Conservation (phyloP, 2,329 filamentous ascomycete genomes). For the Berkeleyomyces basicola region DNA sequence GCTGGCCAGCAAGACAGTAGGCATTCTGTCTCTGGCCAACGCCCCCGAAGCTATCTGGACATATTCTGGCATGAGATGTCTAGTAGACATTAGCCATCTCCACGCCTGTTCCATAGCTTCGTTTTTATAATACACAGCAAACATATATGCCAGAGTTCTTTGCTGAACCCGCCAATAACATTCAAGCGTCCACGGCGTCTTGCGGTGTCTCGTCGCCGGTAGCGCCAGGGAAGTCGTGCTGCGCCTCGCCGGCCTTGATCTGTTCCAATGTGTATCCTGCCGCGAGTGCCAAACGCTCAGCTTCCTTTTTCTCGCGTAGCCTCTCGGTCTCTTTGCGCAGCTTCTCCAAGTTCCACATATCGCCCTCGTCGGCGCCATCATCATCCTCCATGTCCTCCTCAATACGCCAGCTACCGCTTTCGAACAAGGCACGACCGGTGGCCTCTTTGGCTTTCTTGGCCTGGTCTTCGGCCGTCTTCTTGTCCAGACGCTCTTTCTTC, state of each 20-base stretch:
- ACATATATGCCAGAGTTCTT: neutral
- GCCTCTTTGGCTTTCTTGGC: conserved; percentile 85
- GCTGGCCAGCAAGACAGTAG: neutral
- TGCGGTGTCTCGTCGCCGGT: conserved; percentile 4
- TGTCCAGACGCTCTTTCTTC: conserved; percentile 87
- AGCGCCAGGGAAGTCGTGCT: conserved; percentile 10
- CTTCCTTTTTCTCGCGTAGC: conserved; percentile 57
- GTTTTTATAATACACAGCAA: neutral
- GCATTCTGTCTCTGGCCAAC: conserved; percentile 1
- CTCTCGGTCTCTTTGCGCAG: conserved; percentile 74
- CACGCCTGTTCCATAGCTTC: neutral
- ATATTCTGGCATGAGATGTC: conserved; percentile 6
- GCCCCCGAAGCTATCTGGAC: neutral
- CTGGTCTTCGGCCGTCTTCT: conserved; percentile 90
- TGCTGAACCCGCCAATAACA: neutral
- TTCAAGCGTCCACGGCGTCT: neutral
- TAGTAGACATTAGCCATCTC: neutral
- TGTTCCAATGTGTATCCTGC: conserved; percentile 12
- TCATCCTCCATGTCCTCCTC: conserved; percentile 49
- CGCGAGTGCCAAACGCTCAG: conserved; percentile 32
- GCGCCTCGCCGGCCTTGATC: conserved; percentile 12
- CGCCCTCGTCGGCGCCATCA: conserved; percentile 36
- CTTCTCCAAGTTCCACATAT: conserved; percentile 63
- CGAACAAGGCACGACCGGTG: conserved; percentile 86
- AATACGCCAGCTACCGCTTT: conserved; percentile 82